Evolutionary conservation across 2,329 filamentous ascomycete species (phyloP).

Genomic region (Magnaporthales sp.): DNA sequence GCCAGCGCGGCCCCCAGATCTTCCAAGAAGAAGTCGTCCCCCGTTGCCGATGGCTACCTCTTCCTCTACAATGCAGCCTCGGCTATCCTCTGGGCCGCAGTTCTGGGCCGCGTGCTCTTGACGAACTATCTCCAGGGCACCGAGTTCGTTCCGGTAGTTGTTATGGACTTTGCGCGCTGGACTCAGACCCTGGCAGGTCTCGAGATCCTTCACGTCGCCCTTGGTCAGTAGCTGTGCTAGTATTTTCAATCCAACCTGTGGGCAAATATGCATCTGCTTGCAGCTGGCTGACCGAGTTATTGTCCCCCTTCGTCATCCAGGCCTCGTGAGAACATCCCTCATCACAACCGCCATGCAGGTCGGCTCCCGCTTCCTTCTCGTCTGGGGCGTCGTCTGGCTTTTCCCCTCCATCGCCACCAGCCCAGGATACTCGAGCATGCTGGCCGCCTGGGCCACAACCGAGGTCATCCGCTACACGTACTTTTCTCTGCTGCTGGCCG

Average conservation of each 20-base stretch:
- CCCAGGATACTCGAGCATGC: constrained; percentile 65
- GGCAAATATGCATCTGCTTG: constrained; percentile 8
- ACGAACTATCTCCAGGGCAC: constrained; percentile 47
- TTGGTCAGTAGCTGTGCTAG: constrained; percentile 44
- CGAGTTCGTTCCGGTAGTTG: constrained; percentile 48
- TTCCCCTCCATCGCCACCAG: constrained; percentile 59
- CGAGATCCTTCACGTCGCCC: constrained; percentile 73
- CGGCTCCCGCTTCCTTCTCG: constrained; percentile 73
- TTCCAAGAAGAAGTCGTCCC: constrained; percentile 39
- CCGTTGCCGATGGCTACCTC: constrained; percentile 48
- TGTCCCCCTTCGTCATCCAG: constrained; percentile 29
- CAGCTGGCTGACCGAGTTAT: background rate
- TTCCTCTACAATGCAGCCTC: constrained; percentile 78
- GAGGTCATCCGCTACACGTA: constrained; percentile 91
- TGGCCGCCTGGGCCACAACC: constrained; percentile 80
- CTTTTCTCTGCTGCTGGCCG: constrained; percentile 67
- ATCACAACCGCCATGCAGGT: constrained; percentile 88
- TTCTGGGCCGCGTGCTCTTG: constrained; percentile 59
- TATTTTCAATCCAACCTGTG: background rate
- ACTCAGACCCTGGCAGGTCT: constrained; percentile 78
- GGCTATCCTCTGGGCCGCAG: constrained; percentile 66
- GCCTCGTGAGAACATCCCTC: constrained; percentile 77
- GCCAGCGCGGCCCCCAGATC: constrained; percentile 11
- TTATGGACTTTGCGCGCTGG: constrained; percentile 62
- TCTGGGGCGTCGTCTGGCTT: constrained; percentile 72